These are phyloP conservation scores for Blastosporella zonata DNA, from an alignment of 1,284 basidiomycete genomes.

Conservation along the genomic window DNA sequence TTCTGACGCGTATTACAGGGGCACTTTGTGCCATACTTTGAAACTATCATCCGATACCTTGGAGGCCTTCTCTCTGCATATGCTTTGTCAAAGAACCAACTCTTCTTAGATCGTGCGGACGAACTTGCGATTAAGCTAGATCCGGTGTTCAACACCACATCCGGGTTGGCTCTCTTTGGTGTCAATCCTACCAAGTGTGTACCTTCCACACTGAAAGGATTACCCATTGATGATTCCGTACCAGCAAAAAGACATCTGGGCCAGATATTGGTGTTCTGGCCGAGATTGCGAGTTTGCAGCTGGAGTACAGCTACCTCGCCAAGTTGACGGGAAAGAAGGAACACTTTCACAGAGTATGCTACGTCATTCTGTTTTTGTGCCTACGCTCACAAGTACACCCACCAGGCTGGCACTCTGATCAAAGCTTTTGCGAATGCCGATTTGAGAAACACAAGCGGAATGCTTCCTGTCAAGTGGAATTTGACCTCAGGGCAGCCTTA, in stretches of 20 bases:
- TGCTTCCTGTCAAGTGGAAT: constrained; percentile 46
- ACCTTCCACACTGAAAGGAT: not conserved
- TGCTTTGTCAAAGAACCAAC: constrained; percentile 61
- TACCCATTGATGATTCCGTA: not conserved
- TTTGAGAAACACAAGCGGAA: constrained; percentile 27
- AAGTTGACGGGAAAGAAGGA: constrained; percentile 53
- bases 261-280: constrained; percentile 42
- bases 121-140: constrained; percentile 50
- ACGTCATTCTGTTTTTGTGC: constrained; percentile 17
- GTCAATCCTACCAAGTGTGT: constrained; percentile 43
- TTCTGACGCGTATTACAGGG: constrained; percentile 28
- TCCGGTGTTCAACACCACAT: constrained; percentile 51
- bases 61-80: constrained; percentile 83
- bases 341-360: constrained; percentile 47
- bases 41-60: constrained; percentile 86
- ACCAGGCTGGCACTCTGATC: constrained; percentile 45
- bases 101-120: constrained; percentile 54
- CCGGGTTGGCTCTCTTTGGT: constrained; percentile 51
- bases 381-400: constrained; percentile 22
- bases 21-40: constrained; percentile 67
- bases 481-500: constrained; percentile 33
- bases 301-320: constrained; percentile 64
- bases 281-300: constrained; percentile 51
- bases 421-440: constrained; percentile 41
- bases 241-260: constrained; percentile 32